Evolutionary conservation across 805 yeast genomes (phyloP).

Genomic region (Limtongozyma cylindracea): DNA sequence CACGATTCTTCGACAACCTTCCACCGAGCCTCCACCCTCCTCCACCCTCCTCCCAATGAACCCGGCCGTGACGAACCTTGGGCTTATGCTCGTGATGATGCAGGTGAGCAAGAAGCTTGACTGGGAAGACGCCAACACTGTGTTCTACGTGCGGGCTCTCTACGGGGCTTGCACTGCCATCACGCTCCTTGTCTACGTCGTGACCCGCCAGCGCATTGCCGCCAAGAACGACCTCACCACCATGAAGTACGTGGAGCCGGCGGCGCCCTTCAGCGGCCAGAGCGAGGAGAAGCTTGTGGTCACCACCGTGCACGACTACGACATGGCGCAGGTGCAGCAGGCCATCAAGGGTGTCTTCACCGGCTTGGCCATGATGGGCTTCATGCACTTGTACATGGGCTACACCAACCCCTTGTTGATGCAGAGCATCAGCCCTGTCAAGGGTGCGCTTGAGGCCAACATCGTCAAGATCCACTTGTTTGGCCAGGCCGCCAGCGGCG

Average conservation of each 20-base stretch:
- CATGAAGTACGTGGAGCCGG: conserved; percentile 72
- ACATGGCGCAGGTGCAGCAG: conserved; percentile 59
- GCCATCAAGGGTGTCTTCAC: conserved; percentile 70
- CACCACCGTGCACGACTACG: conserved; percentile 89
- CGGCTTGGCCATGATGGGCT: conserved; percentile 87
- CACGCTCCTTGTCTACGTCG: conserved; percentile 33
- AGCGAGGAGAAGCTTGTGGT: conserved; percentile 52
- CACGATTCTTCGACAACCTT: no score
- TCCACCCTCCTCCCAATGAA: no score
- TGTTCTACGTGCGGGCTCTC: conserved; percentile 50
- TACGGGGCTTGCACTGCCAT: conserved; percentile 46
- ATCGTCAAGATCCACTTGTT: conserved; percentile 78
- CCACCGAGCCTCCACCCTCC: conserved; percentile 1
- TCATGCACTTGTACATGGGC: conserved; percentile 95
- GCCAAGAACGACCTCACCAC: conserved; percentile 79
- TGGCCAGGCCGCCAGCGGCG: conserved; percentile 65
- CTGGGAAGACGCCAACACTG: conserved; percentile 57
- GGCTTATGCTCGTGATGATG: conserved; percentile 89
- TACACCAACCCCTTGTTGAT: conserved; percentile 91
- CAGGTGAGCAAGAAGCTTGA: conserved; percentile 76
- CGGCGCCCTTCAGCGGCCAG: conserved; percentile 56
- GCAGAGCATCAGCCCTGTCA: conserved; percentile 81
- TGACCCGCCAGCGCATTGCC: conserved; percentile 33
- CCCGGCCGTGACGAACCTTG: conserved; percentile 71
- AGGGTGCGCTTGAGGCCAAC: conserved; percentile 74